Evolutionary conservation across 495 filamentous ascomycete genomes (phyloP).

Genomic region (Gamarada debralockiae): DNA sequence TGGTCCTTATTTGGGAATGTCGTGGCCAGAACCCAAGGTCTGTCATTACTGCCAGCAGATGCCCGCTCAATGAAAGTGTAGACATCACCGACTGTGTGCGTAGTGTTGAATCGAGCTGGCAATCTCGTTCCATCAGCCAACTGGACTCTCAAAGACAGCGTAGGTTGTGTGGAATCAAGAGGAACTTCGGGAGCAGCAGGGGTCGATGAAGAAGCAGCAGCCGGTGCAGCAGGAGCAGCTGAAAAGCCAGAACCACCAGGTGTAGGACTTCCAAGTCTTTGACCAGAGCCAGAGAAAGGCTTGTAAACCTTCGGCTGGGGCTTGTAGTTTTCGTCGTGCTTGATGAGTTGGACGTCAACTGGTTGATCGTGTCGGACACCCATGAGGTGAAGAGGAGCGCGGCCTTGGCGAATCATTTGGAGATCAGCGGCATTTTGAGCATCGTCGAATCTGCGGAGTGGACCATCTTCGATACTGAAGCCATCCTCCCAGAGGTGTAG

Average conservation of each 20-base stretch:
- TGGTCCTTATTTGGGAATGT: constrained; percentile 96
- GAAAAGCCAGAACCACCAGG: constrained; percentile 51
- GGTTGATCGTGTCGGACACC: constrained; percentile 81
- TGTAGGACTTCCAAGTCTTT: constrained; percentile 87
- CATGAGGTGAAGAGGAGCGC: constrained; percentile 84
- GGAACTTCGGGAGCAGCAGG: constrained; percentile 40
- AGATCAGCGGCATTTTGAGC: constrained; percentile 79
- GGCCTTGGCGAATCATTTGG: constrained; percentile 78
- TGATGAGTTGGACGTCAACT: constrained; percentile 85
- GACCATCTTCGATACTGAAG: constrained; percentile 92
- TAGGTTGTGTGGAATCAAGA: constrained; percentile 74
- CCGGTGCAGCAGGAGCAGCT: constrained; percentile 30
- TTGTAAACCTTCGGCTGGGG: constrained; percentile 80
- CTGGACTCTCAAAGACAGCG: constrained; percentile 77
- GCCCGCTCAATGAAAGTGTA: constrained; percentile 78
- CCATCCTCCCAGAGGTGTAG: constrained; percentile 93
- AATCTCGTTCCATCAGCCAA: constrained; percentile 86
- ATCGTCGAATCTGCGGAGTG: constrained; percentile 85
- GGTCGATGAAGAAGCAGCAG: constrained; percentile 32
- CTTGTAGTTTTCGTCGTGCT: constrained; percentile 80
- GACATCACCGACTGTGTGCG: constrained; percentile 85
- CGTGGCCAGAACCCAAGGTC: constrained; percentile 82
- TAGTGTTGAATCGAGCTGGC: constrained; percentile 85
- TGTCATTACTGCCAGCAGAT: constrained; percentile 50
- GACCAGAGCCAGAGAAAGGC: constrained; percentile 78